Evolutionary conservation across 768 basidiomycete species (phyloP).

Genomic region (Auricularia sp.): DNA sequence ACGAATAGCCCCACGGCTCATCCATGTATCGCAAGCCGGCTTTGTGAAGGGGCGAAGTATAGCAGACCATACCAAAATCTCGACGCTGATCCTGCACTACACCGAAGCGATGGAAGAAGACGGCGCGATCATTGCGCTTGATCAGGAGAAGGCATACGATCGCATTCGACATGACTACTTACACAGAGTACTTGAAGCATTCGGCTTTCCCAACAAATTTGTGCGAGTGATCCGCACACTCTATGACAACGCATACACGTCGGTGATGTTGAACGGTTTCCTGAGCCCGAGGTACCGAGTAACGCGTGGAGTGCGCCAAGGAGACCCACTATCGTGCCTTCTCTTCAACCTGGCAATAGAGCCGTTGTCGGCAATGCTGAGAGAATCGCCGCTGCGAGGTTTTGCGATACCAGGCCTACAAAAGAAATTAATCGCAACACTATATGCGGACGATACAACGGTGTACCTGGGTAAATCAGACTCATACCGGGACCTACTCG

Average conservation of each 20-base stretch:
- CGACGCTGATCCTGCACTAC: slow-evolving; percentile 6
- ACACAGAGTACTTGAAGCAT: slow-evolving; percentile 6
- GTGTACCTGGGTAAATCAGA: slow-evolving; percentile 25
- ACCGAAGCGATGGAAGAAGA: slow-evolving; percentile 10
- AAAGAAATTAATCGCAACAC: slow-evolving; percentile 8
- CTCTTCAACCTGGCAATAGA: slow-evolving; percentile 17
- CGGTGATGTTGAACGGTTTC: slow-evolving; percentile 12
- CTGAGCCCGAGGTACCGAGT: slow-evolving; percentile 3
- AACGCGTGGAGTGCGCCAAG: slow-evolving; percentile 14
- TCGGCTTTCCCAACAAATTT: slow-evolving; percentile 10
- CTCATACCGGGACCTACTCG: slow-evolving; percentile 14
- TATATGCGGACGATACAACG: slow-evolving; percentile 35
- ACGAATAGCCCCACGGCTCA: background rate
- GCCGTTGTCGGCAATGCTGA: slow-evolving; percentile 9
- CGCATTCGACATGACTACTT: slow-evolving; percentile 14
- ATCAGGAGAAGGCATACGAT: slow-evolving; percentile 18
- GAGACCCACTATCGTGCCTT: slow-evolving; percentile 17
- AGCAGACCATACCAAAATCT: slow-evolving; percentile 10
- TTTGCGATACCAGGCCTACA: slow-evolving; percentile 10
- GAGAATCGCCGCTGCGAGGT: slow-evolving; percentile 17
- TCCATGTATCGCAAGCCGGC: slow-evolving; percentile 13
- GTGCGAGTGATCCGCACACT: slow-evolving; percentile 14
- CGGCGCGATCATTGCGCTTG: slow-evolving; percentile 9
- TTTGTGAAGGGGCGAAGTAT: slow-evolving; percentile 13
- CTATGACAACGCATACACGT: slow-evolving; percentile 10